Evolutionary conservation across 2,329 filamentous ascomycete species (phyloP).

Genomic region (Botrytis galanthina): DNA sequence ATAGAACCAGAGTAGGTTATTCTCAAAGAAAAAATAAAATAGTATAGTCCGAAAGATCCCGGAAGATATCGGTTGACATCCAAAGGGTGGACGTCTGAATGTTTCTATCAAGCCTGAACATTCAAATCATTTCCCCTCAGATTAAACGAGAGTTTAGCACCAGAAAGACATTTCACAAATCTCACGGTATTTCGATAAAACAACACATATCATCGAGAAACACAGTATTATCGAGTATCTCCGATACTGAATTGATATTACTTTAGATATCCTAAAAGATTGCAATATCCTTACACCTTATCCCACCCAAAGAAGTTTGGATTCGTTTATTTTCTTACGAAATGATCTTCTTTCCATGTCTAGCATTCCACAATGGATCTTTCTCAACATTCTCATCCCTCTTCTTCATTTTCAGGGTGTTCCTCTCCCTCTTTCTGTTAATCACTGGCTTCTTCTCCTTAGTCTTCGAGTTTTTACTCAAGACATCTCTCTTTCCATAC

Average conservation of each 20-base stretch:
- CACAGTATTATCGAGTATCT: background rate
- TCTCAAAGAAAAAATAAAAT: background rate
- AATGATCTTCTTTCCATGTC: slow-evolving; percentile 12
- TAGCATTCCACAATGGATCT: slow-evolving; percentile 6
- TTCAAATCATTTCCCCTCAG: background rate
- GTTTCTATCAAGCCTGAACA: background rate
- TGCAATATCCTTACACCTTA: background rate
- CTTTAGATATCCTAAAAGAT: background rate
- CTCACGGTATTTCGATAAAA: background rate
- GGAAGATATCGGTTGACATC: background rate
- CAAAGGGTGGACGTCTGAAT: background rate
- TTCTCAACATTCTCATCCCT: background rate
- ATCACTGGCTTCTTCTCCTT: slow-evolving; percentile 4
- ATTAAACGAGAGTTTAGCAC: background rate
- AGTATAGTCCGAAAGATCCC: background rate
- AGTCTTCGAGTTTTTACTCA: background rate
- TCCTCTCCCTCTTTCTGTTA: background rate
- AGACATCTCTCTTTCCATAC: slow-evolving; percentile 21
- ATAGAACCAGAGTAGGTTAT: background rate
- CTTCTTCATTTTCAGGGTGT: slow-evolving; percentile 9
- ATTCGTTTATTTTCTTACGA: background rate
- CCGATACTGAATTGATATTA: background rate
- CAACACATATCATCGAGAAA: background rate
- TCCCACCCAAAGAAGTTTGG: background rate
- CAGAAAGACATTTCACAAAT: background rate